These are phyloP conservation scores for Amoebophrya sp. DNA, from an alignment of 169 alveolate genomes.

Conservation along the genomic window DNA sequence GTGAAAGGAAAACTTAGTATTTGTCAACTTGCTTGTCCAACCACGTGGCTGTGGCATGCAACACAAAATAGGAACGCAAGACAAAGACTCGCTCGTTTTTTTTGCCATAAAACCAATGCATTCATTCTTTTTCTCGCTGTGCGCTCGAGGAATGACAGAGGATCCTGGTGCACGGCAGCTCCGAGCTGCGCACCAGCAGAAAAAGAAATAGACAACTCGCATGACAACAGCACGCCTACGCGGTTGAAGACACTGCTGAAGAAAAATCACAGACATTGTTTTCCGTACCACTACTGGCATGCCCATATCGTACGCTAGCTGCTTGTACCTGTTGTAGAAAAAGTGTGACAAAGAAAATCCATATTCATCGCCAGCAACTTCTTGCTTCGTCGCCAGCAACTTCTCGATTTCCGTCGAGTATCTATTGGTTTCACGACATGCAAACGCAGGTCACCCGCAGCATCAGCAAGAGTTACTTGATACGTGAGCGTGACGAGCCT, in stretches of 20 bases:
- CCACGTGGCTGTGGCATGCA: not conserved
- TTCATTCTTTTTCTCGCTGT: too few relatives aligned
- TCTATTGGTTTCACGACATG: too few relatives aligned
- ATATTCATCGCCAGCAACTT: too few relatives aligned
- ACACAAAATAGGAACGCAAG: not conserved
- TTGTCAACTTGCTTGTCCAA: not conserved
- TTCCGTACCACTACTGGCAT: slow-evolving; percentile 51
- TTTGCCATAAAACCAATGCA: too few relatives aligned
- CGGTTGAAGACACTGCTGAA: not conserved
- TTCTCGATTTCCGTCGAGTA: too few relatives aligned
- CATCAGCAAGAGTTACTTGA: not conserved
- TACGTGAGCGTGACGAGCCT: slow-evolving; percentile 59
- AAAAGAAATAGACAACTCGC: not conserved
- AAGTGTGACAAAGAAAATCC: too few relatives aligned
- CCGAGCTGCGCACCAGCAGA: too few relatives aligned
- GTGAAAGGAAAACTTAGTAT: not conserved
- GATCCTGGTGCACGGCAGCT: too few relatives aligned
- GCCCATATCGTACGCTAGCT: slow-evolving; percentile 75
- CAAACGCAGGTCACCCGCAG: too few relatives aligned
- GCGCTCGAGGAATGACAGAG: too few relatives aligned
- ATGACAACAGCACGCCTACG: not conserved
- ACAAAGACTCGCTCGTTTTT: too few relatives aligned
- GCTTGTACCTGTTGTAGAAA: slow-evolving; percentile 59
- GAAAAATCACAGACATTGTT: not conserved
- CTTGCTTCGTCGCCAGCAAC: too few relatives aligned